phyloP scores from a whole-genome alignment of 1,139 yeast species.

The Diutina ranongensis region DNA sequence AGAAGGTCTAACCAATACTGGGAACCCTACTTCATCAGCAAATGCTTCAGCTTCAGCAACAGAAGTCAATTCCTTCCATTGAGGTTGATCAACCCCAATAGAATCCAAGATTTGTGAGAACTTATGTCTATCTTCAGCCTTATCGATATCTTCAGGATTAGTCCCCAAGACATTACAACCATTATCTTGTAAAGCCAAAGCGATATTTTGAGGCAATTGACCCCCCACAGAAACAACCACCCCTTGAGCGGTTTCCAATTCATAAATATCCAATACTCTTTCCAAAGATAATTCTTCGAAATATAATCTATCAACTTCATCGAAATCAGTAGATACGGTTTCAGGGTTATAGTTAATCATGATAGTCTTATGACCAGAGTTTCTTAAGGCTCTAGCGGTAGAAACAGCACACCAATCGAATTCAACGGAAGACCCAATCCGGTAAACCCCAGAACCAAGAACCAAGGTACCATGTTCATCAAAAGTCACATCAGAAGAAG shows the following conservation, averaged over 20 bases:
- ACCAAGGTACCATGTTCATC: conserved; percentile 90
- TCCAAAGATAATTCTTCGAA: conserved; percentile 92
- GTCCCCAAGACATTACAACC: conserved; percentile 92
- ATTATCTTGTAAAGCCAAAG: conserved; percentile 66
- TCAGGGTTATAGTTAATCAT: conserved; percentile 98
- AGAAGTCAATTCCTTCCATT: conserved; percentile 92
- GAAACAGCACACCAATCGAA: conserved; percentile 99
- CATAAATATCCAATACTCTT: conserved; percentile 95
- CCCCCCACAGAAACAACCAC: conserved; percentile 97
- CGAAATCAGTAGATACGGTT: conserved; percentile 96
- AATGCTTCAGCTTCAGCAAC: conserved; percentile 75
- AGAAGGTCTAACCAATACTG: conserved; percentile 95
- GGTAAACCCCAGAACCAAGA: conserved; percentile 94
- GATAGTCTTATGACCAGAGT: conserved; percentile 76
- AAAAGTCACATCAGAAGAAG: conserved; percentile 71
- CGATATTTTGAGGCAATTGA: conserved; percentile 95
- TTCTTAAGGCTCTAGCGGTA: conserved; percentile 89
- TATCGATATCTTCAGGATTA: conserved; percentile 87
- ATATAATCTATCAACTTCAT: conserved; percentile 93
- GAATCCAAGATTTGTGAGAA: conserved; percentile 90
- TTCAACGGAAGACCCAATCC: conserved; percentile 97
- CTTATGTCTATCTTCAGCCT: conserved; percentile 97
- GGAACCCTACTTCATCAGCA: conserved; percentile 83
- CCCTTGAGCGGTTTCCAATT: conserved; percentile 78
- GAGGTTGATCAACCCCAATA: conserved; percentile 86